Percentiles rank a stretch among this genome's conserved stretches.
Conservation (phyloP, 495 filamentous ascomycete species). For the Filosporella fistucella region DNA sequence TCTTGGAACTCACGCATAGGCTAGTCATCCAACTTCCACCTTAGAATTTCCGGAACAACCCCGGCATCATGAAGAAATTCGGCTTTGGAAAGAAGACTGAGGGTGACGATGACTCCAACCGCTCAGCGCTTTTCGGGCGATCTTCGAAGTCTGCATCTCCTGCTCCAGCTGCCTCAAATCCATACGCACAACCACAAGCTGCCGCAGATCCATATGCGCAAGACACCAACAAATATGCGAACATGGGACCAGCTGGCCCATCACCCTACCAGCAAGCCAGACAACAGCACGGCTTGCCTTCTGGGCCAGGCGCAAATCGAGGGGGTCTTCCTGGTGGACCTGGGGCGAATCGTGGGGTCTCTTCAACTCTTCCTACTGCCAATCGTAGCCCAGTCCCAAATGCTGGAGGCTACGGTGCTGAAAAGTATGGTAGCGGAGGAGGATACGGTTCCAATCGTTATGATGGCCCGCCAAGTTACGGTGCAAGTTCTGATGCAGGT, state of each 20-base stretch:
- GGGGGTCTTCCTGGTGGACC: conserved; percentile 36
- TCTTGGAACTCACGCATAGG: too few relatives aligned
- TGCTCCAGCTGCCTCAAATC: conserved; percentile 47
- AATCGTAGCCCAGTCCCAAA: conserved; percentile 14
- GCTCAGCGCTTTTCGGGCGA: conserved; percentile 28
- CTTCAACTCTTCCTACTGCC: conserved; percentile 15
- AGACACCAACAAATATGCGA: conserved; percentile 40
- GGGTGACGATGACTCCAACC: conserved; percentile 49
- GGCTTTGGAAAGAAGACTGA: conserved; percentile 61
- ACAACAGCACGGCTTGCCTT: conserved; percentile 15
- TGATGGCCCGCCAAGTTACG: conserved; percentile 30
- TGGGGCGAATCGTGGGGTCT: conserved; percentile 23
- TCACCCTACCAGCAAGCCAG: conserved; percentile 29
- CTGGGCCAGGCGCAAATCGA: conserved; percentile 8
- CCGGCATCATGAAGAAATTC: conserved; percentile 49
- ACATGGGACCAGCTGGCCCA: conserved; percentile 25
- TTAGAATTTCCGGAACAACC: too few relatives aligned
- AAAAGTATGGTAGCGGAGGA: conserved; percentile 55
- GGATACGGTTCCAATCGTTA: conserved; percentile 66
- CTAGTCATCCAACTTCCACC: too few relatives aligned
- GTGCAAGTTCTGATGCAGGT: conserved; percentile 30
- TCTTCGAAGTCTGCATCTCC: conserved; percentile 60
- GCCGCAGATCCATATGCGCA: conserved; percentile 60
- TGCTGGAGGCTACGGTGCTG: conserved; percentile 46
- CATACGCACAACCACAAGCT: conserved; percentile 61